Percentiles rank a stretch among this genome's conserved stretches.
Evolutionary conservation across 768 basidiomycete genomes (phyloP).

Genomic region (Gymnopilus junonius): DNA sequence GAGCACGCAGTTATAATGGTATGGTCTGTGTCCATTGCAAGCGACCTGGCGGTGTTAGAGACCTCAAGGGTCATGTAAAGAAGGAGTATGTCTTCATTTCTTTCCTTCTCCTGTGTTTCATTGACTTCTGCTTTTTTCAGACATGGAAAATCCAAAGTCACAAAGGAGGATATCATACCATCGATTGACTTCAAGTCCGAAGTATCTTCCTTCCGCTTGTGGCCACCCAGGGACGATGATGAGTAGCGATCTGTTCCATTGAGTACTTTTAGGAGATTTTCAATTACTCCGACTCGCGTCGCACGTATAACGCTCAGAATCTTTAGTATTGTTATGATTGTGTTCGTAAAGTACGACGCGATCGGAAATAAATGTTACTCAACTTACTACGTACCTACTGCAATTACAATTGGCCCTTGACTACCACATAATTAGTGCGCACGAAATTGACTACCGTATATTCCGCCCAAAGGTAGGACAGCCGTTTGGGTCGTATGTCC

Average conservation of each 20-base stretch:
- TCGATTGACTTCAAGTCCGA: background rate
- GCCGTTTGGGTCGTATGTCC: no score
- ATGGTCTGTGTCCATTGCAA: conserved; percentile 10
- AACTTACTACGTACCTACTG: no score
- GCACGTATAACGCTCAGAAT: no score
- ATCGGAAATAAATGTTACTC: no score
- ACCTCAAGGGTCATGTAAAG: conserved; percentile 2
- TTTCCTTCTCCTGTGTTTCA: background rate
- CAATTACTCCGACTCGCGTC: no score
- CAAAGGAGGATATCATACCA: conserved; percentile 1
- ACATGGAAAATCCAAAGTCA: background rate
- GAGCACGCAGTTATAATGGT: background rate
- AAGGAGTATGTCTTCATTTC: conserved; percentile 1
- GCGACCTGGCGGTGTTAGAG: background rate
- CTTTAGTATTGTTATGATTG: no score
- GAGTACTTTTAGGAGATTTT: no score
- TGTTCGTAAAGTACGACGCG: no score
- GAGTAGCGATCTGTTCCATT: background rate
- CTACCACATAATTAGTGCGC: no score
- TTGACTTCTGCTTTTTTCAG: background rate
- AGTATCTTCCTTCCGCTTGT: background rate
- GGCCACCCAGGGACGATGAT: conserved; percentile 2
- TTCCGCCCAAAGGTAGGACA: no score
- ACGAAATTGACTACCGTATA: no score
- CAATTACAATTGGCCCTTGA: no score